phyloP scores from a whole-genome alignment of 2,329 filamentous ascomycete genomes.

The Cladosporium sp. region DNA sequence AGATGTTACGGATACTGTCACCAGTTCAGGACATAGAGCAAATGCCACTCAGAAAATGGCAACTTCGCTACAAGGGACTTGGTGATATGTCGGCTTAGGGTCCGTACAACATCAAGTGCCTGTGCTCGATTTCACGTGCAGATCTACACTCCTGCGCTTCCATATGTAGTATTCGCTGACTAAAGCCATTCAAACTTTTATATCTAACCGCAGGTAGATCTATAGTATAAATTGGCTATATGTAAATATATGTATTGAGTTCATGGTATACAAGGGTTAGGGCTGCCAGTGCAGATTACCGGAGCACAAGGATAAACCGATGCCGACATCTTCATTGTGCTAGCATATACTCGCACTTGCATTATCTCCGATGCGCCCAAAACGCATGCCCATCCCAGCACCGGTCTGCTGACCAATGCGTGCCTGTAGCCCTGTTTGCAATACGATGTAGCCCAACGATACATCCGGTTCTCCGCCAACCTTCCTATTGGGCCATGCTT shows the following conservation, averaged over 20 bases:
- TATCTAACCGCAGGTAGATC: accelerated
- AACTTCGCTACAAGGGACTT: background rate
- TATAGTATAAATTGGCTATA: background rate
- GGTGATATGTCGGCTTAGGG: no score
- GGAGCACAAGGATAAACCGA: background rate
- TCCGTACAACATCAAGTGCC: no score
- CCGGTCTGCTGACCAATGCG: background rate
- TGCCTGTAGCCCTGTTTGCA: background rate
- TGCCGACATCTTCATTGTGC: background rate
- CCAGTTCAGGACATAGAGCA: background rate
- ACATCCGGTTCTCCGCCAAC: background rate
- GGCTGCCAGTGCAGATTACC: background rate
- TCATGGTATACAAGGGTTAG: background rate
- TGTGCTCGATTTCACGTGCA: background rate
- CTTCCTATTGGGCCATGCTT: background rate
- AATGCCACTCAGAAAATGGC: background rate
- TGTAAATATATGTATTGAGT: no score
- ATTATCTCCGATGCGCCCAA: background rate
- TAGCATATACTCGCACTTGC: background rate
- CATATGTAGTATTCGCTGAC: background rate
- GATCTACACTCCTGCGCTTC: background rate
- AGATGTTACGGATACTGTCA: background rate
- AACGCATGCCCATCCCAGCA: background rate
- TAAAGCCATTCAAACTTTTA: background rate
- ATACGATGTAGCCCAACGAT: background rate